Base-by-base conservation (phyloP, 2,329 filamentous ascomycete genomes). In the Talaromyces pinophilus region DNA sequence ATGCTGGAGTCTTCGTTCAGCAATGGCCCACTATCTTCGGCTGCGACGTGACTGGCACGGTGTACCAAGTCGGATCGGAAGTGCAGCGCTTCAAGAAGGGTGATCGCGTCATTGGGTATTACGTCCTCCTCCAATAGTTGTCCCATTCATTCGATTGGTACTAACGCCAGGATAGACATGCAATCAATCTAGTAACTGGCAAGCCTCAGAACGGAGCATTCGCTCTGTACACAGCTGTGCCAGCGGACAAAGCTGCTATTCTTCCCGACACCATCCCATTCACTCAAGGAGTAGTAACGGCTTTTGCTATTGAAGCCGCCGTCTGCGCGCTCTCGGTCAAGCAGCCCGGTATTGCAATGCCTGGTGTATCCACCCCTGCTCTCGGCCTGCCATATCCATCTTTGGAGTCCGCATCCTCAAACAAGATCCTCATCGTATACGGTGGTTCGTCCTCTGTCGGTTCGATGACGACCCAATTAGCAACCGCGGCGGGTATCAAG, bases 371-470 rank as follows among this genome's bases (percentile, higher is more conserved):
- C 5, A 66, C 64, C n/a, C 64, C 64, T 40, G 64, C 59, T 25
- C 66, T 67, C 35, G 48, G 55, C 1, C 44, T 67, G 19, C 62
- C 66, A 15, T 67, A 61, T 57, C 66, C 66, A n/a, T 62, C 66
- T 2, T 5, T 62, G 28, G 11, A 62, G 8, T 0, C 44, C 25
- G 25, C 35, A 11, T 10, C 30, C 10, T 40, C 40, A 17, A 35
- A 22, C 8, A 65, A 64, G 82, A 50, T 19, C 0, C 54, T 67
- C 0, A 30, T 67, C n/a, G 48, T 67, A 42, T 67, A 64, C 82
- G 84, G 84, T 22, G 84, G 83, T 0, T 79, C 80, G 3, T 80
- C 81, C 0, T 77, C 76, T n/a, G 80, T 83, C 0, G 82, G 83
- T 1, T 76, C 76, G 33, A 72, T 70, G 6, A 79, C 78, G 0